Conservation (phyloP, 805 yeast genomes). For the Candida suzukii region DNA sequence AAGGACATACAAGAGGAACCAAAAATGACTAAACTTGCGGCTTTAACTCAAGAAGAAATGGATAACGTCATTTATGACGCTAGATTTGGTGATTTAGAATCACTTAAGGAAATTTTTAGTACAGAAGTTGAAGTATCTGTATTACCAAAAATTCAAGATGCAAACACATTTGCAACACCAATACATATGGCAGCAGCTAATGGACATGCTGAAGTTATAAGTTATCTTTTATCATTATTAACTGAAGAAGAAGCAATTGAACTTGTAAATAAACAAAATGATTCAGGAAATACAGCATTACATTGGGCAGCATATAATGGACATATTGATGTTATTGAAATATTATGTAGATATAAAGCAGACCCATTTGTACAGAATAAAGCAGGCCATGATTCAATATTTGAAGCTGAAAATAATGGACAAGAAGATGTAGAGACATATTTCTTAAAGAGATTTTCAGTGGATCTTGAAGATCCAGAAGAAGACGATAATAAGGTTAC, state of each 20-base stretch:
- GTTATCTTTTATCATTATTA: slow-evolving; percentile 47
- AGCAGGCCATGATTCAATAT: slow-evolving; percentile 76
- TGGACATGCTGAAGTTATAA: slow-evolving; percentile 70
- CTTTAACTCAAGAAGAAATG: slow-evolving; percentile 63
- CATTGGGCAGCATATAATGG: slow-evolving; percentile 97
- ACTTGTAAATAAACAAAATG: slow-evolving; percentile 51
- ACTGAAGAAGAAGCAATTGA: slow-evolving; percentile 36
- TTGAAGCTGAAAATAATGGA: slow-evolving; percentile 78
- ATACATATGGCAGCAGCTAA: slow-evolving; percentile 95
- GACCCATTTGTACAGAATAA: slow-evolving; percentile 76
- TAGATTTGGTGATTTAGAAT: slow-evolving; percentile 80
- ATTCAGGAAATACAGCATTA: slow-evolving; percentile 85
- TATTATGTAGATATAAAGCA: slow-evolving; percentile 69
- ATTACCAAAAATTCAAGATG: slow-evolving; percentile 48
- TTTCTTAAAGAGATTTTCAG: slow-evolving; percentile 65
- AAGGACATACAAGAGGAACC: neutral
- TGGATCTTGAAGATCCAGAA: slow-evolving; percentile 47
- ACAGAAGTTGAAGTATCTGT: slow-evolving; percentile 40
- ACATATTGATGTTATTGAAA: slow-evolving; percentile 60
- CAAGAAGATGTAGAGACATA: slow-evolving; percentile 73
- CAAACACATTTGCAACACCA: slow-evolving; percentile 61
- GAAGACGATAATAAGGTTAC: slow-evolving; percentile 21
- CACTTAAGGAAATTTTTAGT: slow-evolving; percentile 60
- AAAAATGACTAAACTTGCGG: slow-evolving; percentile 18
- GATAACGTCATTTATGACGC: slow-evolving; percentile 80